Conservation (phyloP, 331 rosid species). For the Rhamnella rubrinervis region DNA sequence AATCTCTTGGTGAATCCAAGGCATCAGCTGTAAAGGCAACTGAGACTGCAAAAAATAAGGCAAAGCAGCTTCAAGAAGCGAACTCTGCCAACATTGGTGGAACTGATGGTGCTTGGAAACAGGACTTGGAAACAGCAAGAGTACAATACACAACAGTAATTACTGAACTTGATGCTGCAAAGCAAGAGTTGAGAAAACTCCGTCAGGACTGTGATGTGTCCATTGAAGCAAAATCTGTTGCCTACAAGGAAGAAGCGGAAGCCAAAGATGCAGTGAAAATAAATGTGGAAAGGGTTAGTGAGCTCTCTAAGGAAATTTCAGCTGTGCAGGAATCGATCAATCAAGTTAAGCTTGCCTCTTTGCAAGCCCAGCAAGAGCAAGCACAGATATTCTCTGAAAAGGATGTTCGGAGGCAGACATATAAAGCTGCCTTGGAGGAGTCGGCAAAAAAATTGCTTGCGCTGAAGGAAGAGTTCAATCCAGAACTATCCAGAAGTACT, state of each 20-base stretch:
- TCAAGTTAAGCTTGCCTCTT: constrained; percentile 63
- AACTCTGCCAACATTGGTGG: constrained; percentile 42
- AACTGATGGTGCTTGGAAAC: constrained; percentile 56
- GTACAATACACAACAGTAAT: constrained; percentile 51
- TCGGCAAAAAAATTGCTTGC: constrained; percentile 58
- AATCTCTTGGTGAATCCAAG: constrained; percentile 58
- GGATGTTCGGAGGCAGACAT: constrained; percentile 66
- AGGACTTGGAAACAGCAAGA: constrained; percentile 70
- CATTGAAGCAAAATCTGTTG: constrained; percentile 51
- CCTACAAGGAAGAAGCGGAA: constrained; percentile 58
- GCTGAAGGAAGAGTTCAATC: constrained; percentile 63
- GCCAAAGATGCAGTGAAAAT: constrained; percentile 68
- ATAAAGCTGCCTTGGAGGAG: constrained; percentile 67
- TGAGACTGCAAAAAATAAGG: constrained; percentile 61
- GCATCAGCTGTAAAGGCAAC: constrained; percentile 55
- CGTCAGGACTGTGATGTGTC: constrained; percentile 76
- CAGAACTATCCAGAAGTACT: constrained; percentile 61
- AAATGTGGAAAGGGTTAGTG: constrained; percentile 55
- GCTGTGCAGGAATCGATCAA: constrained; percentile 67
- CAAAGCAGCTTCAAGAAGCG: constrained; percentile 62
- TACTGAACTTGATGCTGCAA: constrained; percentile 79
- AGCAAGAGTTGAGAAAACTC: constrained; percentile 66
- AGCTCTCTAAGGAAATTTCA: constrained; percentile 72
- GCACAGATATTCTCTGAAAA: constrained; percentile 62
- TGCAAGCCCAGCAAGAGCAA: constrained; percentile 72